These are phyloP conservation scores for Xylaria longipes DNA, from an alignment of 495 filamentous ascomycete species.

Conservation along the genomic window DNA sequence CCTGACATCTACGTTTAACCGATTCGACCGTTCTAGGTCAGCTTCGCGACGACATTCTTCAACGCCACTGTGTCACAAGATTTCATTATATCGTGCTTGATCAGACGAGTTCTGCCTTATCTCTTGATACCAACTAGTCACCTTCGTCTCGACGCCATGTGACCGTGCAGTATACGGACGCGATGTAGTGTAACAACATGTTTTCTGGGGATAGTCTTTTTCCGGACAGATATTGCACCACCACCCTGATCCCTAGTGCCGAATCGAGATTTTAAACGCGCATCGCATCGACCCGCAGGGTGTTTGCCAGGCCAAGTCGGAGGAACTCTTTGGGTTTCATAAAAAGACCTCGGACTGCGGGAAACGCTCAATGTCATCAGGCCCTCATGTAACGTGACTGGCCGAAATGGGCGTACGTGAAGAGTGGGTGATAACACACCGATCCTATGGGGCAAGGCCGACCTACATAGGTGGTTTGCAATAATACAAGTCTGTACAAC, in stretches of 20 bases:
- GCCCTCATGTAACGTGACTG: conserved; percentile 11
- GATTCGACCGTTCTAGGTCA: conserved; percentile 26
- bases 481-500: background rate
- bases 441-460: conserved; percentile 4
- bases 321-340: background rate
- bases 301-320: conserved; percentile 16
- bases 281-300: conserved; percentile 5
- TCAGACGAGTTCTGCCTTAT: conserved; percentile 1
- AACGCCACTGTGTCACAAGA: conserved; percentile 7
- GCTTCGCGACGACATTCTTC: background rate
- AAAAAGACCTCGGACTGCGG: background rate
- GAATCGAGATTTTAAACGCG: conserved; percentile 13
- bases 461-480: background rate
- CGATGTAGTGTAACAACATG: background rate
- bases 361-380: background rate
- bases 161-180: background rate
- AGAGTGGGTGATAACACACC: conserved; percentile 10
- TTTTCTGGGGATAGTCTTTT: background rate
- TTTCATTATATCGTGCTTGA: background rate
- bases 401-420: background rate
- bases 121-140: background rate
- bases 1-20: background rate
- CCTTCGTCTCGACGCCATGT: background rate
- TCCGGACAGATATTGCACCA: background rate
- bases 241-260: conserved; percentile 9